A percentile compares a stretch with the other conserved stretches of the same genome.
Evolutionary conservation across 495 filamentous ascomycete species (phyloP).

Genomic region (Astrothelium macrocarpum): DNA sequence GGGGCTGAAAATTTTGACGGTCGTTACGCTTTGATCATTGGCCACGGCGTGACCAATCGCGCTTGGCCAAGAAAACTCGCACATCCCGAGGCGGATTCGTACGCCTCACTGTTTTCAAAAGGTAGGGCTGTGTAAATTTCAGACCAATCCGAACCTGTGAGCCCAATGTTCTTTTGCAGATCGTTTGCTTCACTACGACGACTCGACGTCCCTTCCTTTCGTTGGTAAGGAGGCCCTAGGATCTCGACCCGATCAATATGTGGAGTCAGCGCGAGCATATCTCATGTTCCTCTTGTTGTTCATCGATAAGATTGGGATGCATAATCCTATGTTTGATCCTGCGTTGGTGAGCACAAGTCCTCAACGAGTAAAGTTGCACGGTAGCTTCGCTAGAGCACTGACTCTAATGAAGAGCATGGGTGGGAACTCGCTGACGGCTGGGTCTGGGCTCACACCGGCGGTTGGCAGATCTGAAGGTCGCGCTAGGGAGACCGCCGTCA

Average conservation of each 20-base stretch:
- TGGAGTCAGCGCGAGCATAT: not conserved
- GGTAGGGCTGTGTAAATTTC: constrained; percentile 1
- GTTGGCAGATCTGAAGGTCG: constrained; percentile 3
- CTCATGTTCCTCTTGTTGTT: not conserved
- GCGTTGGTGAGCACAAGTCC: not conserved
- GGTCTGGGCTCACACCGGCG: constrained; percentile 2
- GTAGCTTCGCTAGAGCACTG: not conserved
- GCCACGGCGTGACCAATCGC: not conserved
- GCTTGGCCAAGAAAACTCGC: not conserved
- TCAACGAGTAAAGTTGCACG: not conserved
- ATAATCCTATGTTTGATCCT: constrained; percentile 1
- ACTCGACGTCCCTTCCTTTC: not conserved
- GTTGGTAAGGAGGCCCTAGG: not conserved
- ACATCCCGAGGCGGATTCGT: not conserved
- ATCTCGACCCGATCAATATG: not conserved
- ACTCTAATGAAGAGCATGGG: too few species aligned
- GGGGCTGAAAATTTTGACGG: not conserved
- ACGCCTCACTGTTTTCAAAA: constrained; percentile 4
- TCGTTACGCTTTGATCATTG: not conserved
- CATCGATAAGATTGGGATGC: not conserved
- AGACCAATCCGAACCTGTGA: not conserved
- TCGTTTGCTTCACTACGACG: not conserved
- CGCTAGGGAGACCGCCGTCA: not conserved
- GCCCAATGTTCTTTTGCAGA: not conserved
- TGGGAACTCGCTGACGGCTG: too few species aligned